Base-by-base conservation (phyloP, 768 basidiomycete genomes). In the Pisolithus marmoratus region DNA sequence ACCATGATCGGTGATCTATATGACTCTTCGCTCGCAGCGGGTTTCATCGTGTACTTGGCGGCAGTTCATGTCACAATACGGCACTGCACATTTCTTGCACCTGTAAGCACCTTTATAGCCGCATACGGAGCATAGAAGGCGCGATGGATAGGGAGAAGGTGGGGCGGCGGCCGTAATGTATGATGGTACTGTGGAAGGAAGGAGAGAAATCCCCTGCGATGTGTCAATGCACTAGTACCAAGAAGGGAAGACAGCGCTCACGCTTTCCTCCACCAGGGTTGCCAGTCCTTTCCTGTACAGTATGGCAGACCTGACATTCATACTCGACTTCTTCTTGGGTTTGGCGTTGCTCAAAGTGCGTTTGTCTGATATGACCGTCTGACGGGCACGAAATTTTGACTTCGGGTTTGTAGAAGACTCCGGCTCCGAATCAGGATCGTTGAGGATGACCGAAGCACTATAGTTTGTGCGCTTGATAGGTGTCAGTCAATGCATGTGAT, bases 51-150 rank as follows among this genome's bases (percentile, higher is more conserved):
- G 91, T 3, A 87, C 80, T 19, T 72, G 71, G 60, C 85, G 80
- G 60, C 91, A 94, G 50, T 81, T 82, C 38, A 74, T 69, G 64
- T 85, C 84, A 57, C 91, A 93, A 58, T 84, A 92, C 2, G 83
- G 73, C 75, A 90, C 74, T 0, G 82, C 81, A 68, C 91, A 93
- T 58, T 79, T 80, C 54, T 77, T 79, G 70, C 91, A 94, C 50
- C 79, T 84, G 63, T 94, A 93, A 4, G 74, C 73, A 6, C 87
- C 90, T 79, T 81, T 87, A 65, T 88, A 92, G 3, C 91, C 89
- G 58, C 91, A 93, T 23, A 92, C 86, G n/a, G 88, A 82, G 62
- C 91, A 94, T 14, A 93, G 62, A 57, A 81, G 70, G 38, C 88
- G 82, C 8, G 84, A 78, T 6, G 90, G 88, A 52, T 84, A 79